A percentile compares a stretch with the other conserved stretches of the same genome.
Evolutionary conservation across 2,329 filamentous ascomycete genomes (phyloP).

Genomic region (Sporothrix dimorphospora): DNA sequence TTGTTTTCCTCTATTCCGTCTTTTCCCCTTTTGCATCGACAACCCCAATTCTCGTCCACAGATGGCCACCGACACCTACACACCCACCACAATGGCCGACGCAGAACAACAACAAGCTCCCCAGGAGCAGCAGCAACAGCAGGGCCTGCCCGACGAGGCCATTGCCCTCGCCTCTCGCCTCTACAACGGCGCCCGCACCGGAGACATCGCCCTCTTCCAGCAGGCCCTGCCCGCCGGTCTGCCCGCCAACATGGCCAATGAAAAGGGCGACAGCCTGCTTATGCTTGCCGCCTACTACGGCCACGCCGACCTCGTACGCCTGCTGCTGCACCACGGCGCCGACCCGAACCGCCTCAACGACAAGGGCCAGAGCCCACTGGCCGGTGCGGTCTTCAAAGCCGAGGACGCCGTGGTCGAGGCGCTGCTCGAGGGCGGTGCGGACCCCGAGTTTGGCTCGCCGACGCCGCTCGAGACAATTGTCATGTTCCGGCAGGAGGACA

Average conservation of each 20-base stretch:
- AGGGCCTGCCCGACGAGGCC: constrained; percentile 18
- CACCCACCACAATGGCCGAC: background rate
- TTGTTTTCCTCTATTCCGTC: background rate
- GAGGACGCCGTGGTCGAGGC: constrained; percentile 65
- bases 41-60: background rate
- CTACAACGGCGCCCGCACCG: constrained; percentile 67
- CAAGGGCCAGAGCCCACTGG: constrained; percentile 68
- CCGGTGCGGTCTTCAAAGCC: constrained; percentile 74
- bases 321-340: constrained; percentile 65
- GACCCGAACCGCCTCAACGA: constrained; percentile 72
- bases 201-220: constrained; percentile 60
- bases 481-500: constrained; percentile 57
- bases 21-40: background rate
- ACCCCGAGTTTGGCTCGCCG: constrained; percentile 56
- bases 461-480: constrained; percentile 53
- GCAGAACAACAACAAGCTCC: background rate
- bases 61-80: background rate
- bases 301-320: constrained; percentile 60
- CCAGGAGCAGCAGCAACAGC: background rate
- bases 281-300: constrained; percentile 76
- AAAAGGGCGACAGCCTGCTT: constrained; percentile 72
- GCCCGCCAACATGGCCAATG: constrained; percentile 71
- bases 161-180: constrained; percentile 67
- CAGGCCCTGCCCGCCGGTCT: constrained; percentile 68
- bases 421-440: constrained; percentile 56